These are phyloP conservation scores for Brassica rapa DNA, from an alignment of 345 rosid genomes.

Conservation along the genomic window DNA sequence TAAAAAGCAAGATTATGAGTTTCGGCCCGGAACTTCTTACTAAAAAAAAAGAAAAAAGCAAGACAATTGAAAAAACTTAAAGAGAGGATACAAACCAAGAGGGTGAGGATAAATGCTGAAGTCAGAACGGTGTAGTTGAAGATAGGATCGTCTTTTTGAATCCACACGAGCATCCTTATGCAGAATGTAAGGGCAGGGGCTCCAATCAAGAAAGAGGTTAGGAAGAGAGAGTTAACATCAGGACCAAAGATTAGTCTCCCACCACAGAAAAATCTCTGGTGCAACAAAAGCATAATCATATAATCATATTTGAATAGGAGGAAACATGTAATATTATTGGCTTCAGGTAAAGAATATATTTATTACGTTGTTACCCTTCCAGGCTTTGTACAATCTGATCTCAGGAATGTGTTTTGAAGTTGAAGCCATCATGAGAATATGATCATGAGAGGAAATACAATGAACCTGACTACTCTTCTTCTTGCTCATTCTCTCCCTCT, in stretches of 20 bases:
- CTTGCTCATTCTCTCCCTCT: slow-evolving; percentile 43
- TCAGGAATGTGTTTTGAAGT: slow-evolving; percentile 38
- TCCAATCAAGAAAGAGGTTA: slow-evolving; percentile 66
- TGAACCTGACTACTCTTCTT: slow-evolving; percentile 40
- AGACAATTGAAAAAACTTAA: no score
- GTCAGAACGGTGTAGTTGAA: slow-evolving; percentile 51
- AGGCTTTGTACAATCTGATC: slow-evolving; percentile 66
- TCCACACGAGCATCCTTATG: slow-evolving; percentile 54
- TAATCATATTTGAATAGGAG: background rate
- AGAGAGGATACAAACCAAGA: slow-evolving; percentile 53
- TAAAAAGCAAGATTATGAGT: no score
- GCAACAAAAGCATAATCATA: slow-evolving; percentile 13
- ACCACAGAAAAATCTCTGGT: slow-evolving; percentile 67
- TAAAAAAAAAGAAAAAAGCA: no score
- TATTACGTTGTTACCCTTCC: slow-evolving; percentile 96
- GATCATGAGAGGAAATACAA: slow-evolving; percentile 39
- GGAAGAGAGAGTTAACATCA: slow-evolving; percentile 63
- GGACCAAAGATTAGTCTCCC: slow-evolving; percentile 97
- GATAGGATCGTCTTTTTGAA: slow-evolving; percentile 42
- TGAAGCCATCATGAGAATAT: slow-evolving; percentile 40
- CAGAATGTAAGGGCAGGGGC: slow-evolving; percentile 78
- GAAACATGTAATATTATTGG: background rate
- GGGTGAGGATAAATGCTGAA: slow-evolving; percentile 51
- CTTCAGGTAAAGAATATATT: background rate
- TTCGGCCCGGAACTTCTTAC: no score